Percentiles rank a stretch among this genome's conserved stretches.
These are phyloP conservation scores for Circinella umbellata DNA, from an alignment of 371 early-diverging fungal species.

Conservation along the genomic window DNA sequence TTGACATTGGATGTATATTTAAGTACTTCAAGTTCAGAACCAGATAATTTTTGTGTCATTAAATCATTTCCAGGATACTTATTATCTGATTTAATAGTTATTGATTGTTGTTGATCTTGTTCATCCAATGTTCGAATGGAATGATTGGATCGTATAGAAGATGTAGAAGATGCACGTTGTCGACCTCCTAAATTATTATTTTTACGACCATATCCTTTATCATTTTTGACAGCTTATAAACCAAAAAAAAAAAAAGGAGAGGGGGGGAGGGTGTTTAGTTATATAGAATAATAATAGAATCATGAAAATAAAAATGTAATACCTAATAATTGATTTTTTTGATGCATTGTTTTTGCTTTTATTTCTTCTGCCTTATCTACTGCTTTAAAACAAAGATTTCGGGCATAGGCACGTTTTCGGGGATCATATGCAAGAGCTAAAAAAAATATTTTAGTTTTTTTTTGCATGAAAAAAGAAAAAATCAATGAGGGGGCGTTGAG, in stretches of 20 bases:
- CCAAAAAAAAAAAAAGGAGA: neutral
- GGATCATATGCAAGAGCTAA: conserved; percentile 17
- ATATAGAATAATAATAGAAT: too few species aligned
- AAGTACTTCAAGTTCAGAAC: conserved; percentile 67
- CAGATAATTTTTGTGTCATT: conserved; percentile 33
- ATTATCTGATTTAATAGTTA: conserved; percentile 1
- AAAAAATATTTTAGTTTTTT: neutral
- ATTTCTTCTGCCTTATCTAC: conserved; percentile 44
- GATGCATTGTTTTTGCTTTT: conserved; percentile 31
- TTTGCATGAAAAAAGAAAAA: neutral
- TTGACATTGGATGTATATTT: conserved; percentile 74
- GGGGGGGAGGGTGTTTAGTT: too few species aligned
- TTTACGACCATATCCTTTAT: conserved; percentile 11
- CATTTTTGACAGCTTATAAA: conserved; percentile 21
- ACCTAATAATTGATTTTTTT: conserved; percentile 26
- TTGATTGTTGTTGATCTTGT: neutral
- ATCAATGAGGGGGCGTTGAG: too few species aligned
- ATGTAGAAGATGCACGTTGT: conserved; percentile 25
- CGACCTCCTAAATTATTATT: conserved; percentile 12
- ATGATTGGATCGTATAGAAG: conserved; percentile 23
- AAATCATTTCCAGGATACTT: conserved; percentile 20
- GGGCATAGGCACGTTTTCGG: conserved; percentile 11
- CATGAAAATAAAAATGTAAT: neutral
- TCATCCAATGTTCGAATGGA: conserved; percentile 6
- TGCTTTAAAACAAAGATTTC: conserved; percentile 37